phyloP scores from a whole-genome alignment of 257 asterid genomes.

The Nicotiana undulata region DNA sequence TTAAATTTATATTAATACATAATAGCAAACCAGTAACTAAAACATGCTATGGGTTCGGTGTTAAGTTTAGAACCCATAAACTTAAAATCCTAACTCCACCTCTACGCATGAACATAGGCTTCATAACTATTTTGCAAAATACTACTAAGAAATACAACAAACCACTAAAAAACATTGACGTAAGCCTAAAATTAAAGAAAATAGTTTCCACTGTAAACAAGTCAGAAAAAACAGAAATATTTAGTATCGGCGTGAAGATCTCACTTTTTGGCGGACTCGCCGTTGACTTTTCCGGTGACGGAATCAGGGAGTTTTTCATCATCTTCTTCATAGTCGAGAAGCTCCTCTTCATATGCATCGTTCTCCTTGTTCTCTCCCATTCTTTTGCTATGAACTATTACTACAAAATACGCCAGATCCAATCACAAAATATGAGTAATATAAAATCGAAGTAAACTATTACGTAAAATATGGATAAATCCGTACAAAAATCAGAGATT shows the following conservation, averaged over 20 bases:
- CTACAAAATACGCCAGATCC: slow-evolving; percentile 17
- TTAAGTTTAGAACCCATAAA: too few species aligned
- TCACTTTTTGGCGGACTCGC: slow-evolving; percentile 84
- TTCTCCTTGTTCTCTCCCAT: slow-evolving; percentile 77
- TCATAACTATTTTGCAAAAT: neutral
- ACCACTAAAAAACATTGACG: neutral
- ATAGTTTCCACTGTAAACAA: neutral
- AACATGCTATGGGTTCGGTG: too few species aligned
- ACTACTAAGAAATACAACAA: neutral
- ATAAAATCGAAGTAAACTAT: neutral
- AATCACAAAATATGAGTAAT: neutral
- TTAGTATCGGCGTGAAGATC: slow-evolving; percentile 2
- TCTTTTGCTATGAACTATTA: neutral
- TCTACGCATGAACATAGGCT: neutral
- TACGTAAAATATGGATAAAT: neutral
- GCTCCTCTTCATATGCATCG: slow-evolving; percentile 95
- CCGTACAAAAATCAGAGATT: neutral
- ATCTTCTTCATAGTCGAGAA: slow-evolving; percentile 91
- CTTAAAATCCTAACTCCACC: too few species aligned
- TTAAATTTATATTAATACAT: too few species aligned
- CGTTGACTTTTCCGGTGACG: slow-evolving; percentile 56
- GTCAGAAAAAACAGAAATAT: neutral
- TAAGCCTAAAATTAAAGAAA: neutral
- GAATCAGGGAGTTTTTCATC: slow-evolving; percentile 75
- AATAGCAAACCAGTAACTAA: too few species aligned